Conservation (phyloP, 345 rosid genomes). For the Dimocarpus longan region DNA sequence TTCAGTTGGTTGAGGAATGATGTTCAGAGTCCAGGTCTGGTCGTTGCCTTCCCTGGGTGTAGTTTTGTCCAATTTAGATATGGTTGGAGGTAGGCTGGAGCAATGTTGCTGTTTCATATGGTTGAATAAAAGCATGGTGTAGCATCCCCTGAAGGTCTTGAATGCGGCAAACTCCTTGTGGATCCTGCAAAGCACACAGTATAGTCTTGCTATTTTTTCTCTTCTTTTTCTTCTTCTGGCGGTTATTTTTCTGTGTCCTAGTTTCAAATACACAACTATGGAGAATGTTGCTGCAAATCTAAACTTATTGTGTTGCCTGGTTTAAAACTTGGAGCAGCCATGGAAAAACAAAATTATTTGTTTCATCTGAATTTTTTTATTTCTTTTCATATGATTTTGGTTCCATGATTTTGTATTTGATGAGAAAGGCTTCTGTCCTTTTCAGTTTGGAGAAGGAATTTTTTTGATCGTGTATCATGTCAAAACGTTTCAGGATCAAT, state of each 20-base stretch:
- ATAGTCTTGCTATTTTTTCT: background rate
- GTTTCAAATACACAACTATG: conserved; percentile 1
- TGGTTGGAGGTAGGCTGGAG: conserved; percentile 20
- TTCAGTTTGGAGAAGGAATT: conserved; percentile 12
- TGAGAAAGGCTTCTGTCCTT: conserved; percentile 16
- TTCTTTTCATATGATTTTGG: conserved; percentile 2
- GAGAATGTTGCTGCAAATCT: conserved; percentile 9
- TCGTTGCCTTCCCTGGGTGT: conserved; percentile 5
- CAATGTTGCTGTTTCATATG: background rate
- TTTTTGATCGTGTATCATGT: conserved; percentile 15
- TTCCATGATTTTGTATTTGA: conserved; percentile 17
- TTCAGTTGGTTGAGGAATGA: conserved; percentile 17
- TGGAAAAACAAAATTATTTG: conserved; percentile 16
- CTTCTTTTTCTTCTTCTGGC: background rate
- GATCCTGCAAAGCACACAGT: conserved; percentile 23
- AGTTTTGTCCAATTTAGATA: conserved; percentile 15
- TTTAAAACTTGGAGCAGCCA: background rate
- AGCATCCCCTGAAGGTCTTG: background rate
- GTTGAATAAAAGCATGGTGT: conserved; percentile 30
- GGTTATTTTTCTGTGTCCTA: conserved; percentile 6
- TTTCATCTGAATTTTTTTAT: conserved; percentile 12
- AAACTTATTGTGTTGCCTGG: background rate
- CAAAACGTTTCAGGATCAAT: conserved; percentile 6
- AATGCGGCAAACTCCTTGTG: conserved; percentile 9
- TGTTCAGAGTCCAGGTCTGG: conserved; percentile 16